Evolutionary conservation across 345 rosid species (phyloP), one percentile per base, ranked within the genome.

Genomic region (Populus pruinosa): DNA sequence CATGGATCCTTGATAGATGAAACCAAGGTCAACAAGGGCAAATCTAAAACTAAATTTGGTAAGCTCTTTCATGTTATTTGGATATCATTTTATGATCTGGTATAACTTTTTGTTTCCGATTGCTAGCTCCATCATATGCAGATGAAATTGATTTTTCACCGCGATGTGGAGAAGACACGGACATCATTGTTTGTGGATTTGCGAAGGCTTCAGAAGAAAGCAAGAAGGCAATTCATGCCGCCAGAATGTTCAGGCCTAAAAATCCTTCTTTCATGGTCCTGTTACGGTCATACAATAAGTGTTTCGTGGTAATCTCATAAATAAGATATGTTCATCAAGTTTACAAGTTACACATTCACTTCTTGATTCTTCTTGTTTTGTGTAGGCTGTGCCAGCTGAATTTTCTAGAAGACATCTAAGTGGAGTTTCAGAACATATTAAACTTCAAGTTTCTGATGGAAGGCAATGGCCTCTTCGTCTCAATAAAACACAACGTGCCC

Each of bases 181-280:
- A 83, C 55, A 68, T 47, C 64, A 56, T 71, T 41, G 5, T 2
- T 4, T 11, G 38, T 74, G 73, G 76, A 69, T 77, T 77, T 53
- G 67, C 80, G 5, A 79, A 77, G 21, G 73, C 86, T 5, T 33
- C 80, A 1, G 78, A 75, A 76, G 82, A 77, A 23, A 80, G 84
- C 76, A 81, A 80, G 38, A 83, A 82, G 68, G 87, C 87, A 47
- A 72, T 85, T 11, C 55, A 66, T 59, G 77, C 82, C 35, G 86
- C 83, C 27, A 73, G 73, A 74, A 74, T 73, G 74, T 83, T 77
- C 76, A 83, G 73, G 84, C 88, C 88, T 20, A 73, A 43, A 33
- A 5, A 33, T 33, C 36, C 36, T 33, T 33, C 36, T 33, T 33
- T 33, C 36, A 33, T 33, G 36, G 74, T 82, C 36, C 38, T 85